phyloP scores from a whole-genome alignment of 75 land plant species.

The Picea sitchensis region DNA sequence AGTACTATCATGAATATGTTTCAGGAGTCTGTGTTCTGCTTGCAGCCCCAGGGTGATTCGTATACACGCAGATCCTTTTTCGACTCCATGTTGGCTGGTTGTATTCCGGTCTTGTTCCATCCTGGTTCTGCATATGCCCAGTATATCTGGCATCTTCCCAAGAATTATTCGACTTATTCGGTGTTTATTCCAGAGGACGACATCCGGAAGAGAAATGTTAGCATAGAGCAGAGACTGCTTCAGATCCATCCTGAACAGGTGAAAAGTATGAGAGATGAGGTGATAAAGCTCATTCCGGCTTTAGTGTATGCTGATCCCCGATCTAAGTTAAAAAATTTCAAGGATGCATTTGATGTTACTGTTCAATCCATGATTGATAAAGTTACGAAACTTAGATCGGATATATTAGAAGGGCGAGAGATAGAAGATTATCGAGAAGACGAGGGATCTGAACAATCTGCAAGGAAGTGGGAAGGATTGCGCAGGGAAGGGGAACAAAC shows the following conservation, averaged over 20 bases:
- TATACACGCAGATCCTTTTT: conserved; percentile 94
- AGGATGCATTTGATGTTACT: conserved; percentile 94
- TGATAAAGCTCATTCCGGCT: conserved; percentile 79
- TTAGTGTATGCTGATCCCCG: conserved; percentile 89
- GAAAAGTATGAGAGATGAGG: conserved; percentile 75
- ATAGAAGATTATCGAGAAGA: conserved; percentile 55
- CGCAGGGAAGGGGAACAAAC: conserved; percentile 56
- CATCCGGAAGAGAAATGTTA: conserved; percentile 57
- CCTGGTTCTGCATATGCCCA: conserved; percentile 83
- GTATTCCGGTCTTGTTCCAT: conserved; percentile 97
- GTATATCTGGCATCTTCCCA: conserved; percentile 92
- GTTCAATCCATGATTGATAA: conserved; percentile 69
- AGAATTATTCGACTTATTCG: conserved; percentile 61
- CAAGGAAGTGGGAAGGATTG: conserved; percentile 50
- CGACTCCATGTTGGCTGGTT: conserved; percentile 96
- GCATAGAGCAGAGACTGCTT: conserved; percentile 64
- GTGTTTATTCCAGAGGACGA: conserved; percentile 84
- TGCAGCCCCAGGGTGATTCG: conserved; percentile 96
- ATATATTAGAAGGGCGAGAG: conserved; percentile 37
- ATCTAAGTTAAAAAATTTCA: conserved; percentile 49
- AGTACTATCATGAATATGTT: conserved; percentile 90
- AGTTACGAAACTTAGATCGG: conserved; percentile 57
- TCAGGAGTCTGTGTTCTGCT: conserved; percentile 83
- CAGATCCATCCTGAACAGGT: conserved; percentile 58
- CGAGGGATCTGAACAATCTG: conserved; percentile 28